Evolutionary conservation across 202 grass and related monocot species (phyloP).

Genomic region (Zizania palustris): DNA sequence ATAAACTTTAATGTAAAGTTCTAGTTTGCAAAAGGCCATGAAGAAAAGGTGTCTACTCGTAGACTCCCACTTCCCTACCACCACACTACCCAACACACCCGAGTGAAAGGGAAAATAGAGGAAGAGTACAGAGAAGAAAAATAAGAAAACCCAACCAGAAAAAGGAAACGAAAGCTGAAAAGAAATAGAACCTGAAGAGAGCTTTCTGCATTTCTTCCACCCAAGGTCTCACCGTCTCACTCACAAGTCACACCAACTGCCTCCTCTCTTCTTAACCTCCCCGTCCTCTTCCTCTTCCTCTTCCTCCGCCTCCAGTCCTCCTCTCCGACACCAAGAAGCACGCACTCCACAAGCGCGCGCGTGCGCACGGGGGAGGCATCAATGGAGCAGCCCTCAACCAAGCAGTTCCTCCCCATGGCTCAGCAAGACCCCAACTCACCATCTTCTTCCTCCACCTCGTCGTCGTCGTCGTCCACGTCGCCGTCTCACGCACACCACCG

Average conservation of each 20-base stretch:
- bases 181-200: constrained; percentile 32
- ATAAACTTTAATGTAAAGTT: no score
- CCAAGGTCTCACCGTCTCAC: constrained; percentile 43
- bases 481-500: constrained; percentile 51
- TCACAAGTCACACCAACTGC: constrained; percentile 53
- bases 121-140: constrained; percentile 26
- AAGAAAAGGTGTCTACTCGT: background rate
- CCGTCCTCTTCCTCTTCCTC: constrained; percentile 39
- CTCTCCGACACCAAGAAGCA: background rate
- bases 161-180: constrained; percentile 24
- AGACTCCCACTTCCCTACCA: constrained; percentile 24
- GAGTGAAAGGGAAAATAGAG: constrained; percentile 26
- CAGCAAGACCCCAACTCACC: constrained; percentile 53
- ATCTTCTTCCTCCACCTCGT: constrained; percentile 63
- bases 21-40: background rate
- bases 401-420: constrained; percentile 56
- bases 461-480: constrained; percentile 58
- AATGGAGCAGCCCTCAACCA: constrained; percentile 58
- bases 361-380: background rate
- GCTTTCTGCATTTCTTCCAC: background rate
- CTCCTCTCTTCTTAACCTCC: constrained; percentile 52
- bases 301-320: background rate
- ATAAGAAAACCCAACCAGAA: background rate
- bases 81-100: constrained; percentile 30
- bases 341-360: background rate